Base-by-base conservation (phyloP, 306 rosid genomes). In the Cicer arietinum region DNA sequence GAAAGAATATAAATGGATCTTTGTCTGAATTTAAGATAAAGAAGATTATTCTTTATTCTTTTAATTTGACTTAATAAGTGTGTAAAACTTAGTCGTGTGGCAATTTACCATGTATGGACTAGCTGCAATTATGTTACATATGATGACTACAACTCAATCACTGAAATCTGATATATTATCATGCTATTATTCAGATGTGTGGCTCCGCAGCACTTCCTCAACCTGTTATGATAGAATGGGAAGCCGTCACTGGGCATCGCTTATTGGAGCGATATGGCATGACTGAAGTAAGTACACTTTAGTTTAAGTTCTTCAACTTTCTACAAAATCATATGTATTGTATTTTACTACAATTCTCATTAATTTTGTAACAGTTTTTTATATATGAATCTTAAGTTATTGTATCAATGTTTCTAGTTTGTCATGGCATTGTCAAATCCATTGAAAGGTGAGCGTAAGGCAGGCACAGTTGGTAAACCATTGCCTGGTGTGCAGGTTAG, bases 351-450 rank as follows among this genome's bases (percentile, higher is more conserved):
- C 6, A 67, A 39, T 66, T 18, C 13, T 80, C 71, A 54, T 57
- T 70, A 63, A 67, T 47, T 47, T 63, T 51, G 16, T 11, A 61
- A 6, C 20, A 14, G 1, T 51, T 58, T 77, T 74, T 65, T 30
- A 25, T 9, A 41, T 9, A 35, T 58, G 68, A 70, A 70, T 51
- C 83, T 78, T 44, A 76, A 30, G 10, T 22, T 78, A 22, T 54
- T 54, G 22, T 56, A 54, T 78, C 74, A 20, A 72, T 84, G 42
- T 82, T 75, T 80, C 75, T 85, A 94, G 98, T 94, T 94, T 82
- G 95, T 91, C 84, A 91, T 94, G 98, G 87, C 98, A 80, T 81
- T 94, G 84, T 86, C 98, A 71, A 91, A 94, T 89, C 98, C 98
- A 66, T 84, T 94, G 77, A 86, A 84, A 76, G 97, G 96, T 45